These are phyloP conservation scores for Metarhizium sp. DNA, from an alignment of 2,329 filamentous ascomycete genomes.

Conservation along the genomic window DNA sequence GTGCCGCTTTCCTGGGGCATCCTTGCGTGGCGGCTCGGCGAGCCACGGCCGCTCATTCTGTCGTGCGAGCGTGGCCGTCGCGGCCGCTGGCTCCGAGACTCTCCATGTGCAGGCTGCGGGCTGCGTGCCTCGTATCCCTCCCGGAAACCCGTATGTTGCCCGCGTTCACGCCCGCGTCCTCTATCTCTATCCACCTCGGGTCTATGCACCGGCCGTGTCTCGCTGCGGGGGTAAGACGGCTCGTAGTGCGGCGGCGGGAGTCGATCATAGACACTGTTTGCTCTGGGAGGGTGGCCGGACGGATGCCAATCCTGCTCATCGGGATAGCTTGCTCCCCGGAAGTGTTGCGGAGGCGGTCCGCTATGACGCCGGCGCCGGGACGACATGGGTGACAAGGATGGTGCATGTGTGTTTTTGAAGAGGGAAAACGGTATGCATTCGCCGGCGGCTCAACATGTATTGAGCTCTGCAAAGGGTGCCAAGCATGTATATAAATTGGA, in stretches of 20 bases:
- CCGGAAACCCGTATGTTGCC: not conserved
- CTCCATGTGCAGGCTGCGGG: not conserved
- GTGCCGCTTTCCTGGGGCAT: not conserved
- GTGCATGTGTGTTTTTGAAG: not conserved
- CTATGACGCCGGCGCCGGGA: constrained; percentile 3
- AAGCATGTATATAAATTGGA: too few species aligned
- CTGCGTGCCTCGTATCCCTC: not conserved
- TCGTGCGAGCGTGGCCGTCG: not conserved
- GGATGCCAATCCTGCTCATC: not conserved
- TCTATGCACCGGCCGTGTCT: not conserved
- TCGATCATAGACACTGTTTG: not conserved
- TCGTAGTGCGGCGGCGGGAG: not conserved
- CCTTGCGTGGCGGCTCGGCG: not conserved
- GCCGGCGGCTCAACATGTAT: not conserved
- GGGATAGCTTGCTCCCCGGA: not conserved
- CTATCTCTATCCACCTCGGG: not conserved
- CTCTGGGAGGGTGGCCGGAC: not conserved
- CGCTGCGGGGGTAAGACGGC: not conserved
- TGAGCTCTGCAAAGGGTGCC: not conserved
- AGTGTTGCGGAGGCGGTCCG: constrained; percentile 1
- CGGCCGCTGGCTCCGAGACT: not conserved
- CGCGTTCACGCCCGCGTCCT: not conserved
- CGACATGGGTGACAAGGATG: not conserved
- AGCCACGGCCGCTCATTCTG: not conserved
- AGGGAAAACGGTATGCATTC: not conserved